Evolutionary conservation across 2,329 filamentous ascomycete species (phyloP).

Genomic region (Penicillium brevicompactum): DNA sequence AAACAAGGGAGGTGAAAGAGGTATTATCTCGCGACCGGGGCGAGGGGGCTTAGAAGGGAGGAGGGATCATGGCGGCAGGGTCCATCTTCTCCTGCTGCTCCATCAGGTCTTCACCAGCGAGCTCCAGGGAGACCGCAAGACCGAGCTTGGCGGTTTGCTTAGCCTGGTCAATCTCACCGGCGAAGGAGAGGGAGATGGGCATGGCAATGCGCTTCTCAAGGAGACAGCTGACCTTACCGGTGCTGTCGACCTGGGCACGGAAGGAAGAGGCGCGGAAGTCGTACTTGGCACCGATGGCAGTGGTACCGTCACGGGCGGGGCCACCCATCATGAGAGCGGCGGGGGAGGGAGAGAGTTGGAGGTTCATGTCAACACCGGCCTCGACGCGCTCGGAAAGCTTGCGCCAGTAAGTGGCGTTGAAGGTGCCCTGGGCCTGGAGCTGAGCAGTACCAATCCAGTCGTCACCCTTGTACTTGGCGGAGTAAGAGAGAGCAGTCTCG

Average conservation of each 20-base stretch:
- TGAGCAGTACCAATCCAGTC: constrained; percentile 95
- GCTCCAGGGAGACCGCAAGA: constrained; percentile 88
- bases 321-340: constrained; percentile 73
- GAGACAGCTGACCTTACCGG: constrained; percentile 88
- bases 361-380: constrained; percentile 90
- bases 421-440: constrained; percentile 80
- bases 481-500: constrained; percentile 89
- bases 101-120: constrained; percentile 80
- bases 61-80: constrained; percentile 47
- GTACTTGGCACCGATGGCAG: constrained; percentile 94
- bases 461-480: constrained; percentile 82
- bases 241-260: constrained; percentile 92
- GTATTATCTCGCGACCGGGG: constrained; percentile 26
- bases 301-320: constrained; percentile 80
- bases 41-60: constrained; percentile 49
- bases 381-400: constrained; percentile 92
- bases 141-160: constrained; percentile 97
- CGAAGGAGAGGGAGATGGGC: constrained; percentile 90
- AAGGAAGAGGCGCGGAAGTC: constrained; percentile 96
- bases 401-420: constrained; percentile 94
- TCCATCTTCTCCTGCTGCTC: constrained; percentile 70
- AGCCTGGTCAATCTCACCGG: constrained; percentile 92
- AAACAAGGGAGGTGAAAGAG: constrained; percentile 41
- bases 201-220: constrained; percentile 95
- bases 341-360: constrained; percentile 72